Conservation (phyloP, 2,329 filamentous ascomycete species). For the Monosporascus sp. region DNA sequence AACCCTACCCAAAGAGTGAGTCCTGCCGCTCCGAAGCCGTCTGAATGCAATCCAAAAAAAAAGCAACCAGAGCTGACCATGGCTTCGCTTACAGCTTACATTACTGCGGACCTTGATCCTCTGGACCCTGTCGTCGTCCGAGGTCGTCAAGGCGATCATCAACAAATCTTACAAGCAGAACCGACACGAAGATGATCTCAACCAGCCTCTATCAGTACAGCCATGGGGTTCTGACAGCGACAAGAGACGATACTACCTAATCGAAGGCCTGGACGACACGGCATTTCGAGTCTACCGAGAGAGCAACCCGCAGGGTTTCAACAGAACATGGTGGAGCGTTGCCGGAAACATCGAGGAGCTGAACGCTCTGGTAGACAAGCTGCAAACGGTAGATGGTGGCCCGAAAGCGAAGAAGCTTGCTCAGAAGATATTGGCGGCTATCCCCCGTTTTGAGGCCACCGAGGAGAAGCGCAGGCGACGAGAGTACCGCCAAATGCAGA, state of each 20-base stretch:
- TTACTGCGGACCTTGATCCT: conserved; percentile 77
- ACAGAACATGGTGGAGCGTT: conserved; percentile 85
- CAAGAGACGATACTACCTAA: conserved; percentile 86
- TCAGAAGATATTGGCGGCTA: conserved; percentile 69
- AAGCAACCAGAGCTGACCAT: conserved; percentile 10
- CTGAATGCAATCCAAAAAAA: background rate
- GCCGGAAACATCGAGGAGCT: conserved; percentile 88
- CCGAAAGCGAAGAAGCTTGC: conserved; percentile 75
- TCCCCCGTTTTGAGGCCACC: conserved; percentile 87
- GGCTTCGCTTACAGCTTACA: conserved; percentile 54
- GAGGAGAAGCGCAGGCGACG: conserved; percentile 95
- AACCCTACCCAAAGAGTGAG: conserved; percentile 72
- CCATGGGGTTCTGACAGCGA: conserved; percentile 87
- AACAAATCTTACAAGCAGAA: conserved; percentile 84
- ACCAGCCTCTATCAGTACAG: conserved; percentile 84
- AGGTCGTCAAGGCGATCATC: conserved; percentile 73
- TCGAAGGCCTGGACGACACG: conserved; percentile 92
- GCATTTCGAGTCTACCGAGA: conserved; percentile 91
- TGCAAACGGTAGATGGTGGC: conserved; percentile 71
- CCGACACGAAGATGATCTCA: conserved; percentile 71
- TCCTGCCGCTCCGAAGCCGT: background rate
- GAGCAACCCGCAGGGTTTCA: conserved; percentile 73
- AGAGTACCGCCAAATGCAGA: conserved; percentile 82
- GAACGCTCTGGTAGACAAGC: conserved; percentile 66
- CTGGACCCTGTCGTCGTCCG: conserved; percentile 87